Evolutionary conservation across 371 early-diverging fungal genomes (phyloP), one percentile per base, ranked within the genome.

Genomic region (Blakeslea trispora): DNA sequence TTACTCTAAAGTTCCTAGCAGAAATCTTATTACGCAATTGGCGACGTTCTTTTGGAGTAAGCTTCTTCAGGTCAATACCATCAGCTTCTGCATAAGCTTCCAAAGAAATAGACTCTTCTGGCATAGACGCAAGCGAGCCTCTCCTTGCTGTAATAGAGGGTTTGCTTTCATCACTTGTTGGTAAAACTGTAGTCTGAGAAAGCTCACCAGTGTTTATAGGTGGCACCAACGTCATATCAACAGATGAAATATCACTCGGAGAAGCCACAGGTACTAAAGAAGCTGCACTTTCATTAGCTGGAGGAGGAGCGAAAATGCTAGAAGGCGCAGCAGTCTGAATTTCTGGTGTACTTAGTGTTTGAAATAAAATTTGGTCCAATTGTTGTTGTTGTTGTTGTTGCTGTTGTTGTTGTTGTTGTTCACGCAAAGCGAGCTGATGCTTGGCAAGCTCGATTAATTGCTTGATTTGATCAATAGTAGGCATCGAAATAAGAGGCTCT

Each of bases 1-100:
- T 82, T 32, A 88, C 87, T 46, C 95, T 81, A 64, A 94, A 94
- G 68, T 91, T 91, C 55, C 95, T 76, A 6, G 95, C 95, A 9
- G 92, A 91, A 34, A 93, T 85, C 62, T 93, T 93, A 75, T 94
- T 94, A 18, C 94, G 81, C 45, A 93, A 68, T 65, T 92, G 93
- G 28, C 94, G 79, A 19, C 93, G 83, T 64, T 94, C 92, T 69
- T 91, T 92, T 13, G 91, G 80, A 1, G 88, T 76, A 68, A 91
- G 67, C 50, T 81, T 83, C 57, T 83, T 83, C n/a, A 81, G 37
- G 28, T 79, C 72, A 47, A 68, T 71, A n/a, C 67, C 71, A 55
- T 71, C 71, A 17, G 63, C 66, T 41, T 59, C 66, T 31, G 68
- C 68, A 59, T 62, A 67, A 3, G 68, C 68, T 31, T 67, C 68